Evolutionary conservation across 2,329 filamentous ascomycete genomes (phyloP).

Genomic region (Pestalotiopsis fici): DNA sequence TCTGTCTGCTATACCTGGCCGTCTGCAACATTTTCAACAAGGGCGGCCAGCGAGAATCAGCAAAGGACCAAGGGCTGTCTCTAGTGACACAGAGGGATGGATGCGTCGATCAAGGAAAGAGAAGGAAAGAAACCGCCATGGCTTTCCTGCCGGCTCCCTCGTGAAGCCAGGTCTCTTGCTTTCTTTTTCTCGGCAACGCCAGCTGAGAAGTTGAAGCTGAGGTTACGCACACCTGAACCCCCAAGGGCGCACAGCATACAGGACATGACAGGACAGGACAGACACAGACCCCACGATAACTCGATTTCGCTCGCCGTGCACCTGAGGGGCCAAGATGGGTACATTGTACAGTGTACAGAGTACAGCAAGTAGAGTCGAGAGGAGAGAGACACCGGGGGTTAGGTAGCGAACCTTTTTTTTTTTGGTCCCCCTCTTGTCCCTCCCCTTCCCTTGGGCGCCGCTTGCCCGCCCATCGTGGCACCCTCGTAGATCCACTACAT

Average conservation of each 20-base stretch:
- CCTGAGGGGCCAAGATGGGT: neutral
- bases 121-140: neutral
- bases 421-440: no score
- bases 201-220: conserved; percentile 3
- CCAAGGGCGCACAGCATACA: neutral
- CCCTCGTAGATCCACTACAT: neutral
- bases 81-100: neutral
- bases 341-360: neutral
- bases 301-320: neutral
- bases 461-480: neutral
- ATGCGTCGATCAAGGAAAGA: neutral
- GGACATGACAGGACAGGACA: neutral
- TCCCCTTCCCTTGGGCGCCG: neutral
- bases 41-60: neutral
- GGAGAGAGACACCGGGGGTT: neutral
- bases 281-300: conserved; percentile 1
- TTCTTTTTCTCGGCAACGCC: neutral
- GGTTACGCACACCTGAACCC: neutral
- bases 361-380: no score
- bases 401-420: neutral
- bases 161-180: neutral
- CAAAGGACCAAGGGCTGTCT: neutral
- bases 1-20: neutral
- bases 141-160: neutral
- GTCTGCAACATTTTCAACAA: neutral